Base-by-base conservation (phyloP, 108 stramenopile genomes). In the Fistulifera solaris region DNA sequence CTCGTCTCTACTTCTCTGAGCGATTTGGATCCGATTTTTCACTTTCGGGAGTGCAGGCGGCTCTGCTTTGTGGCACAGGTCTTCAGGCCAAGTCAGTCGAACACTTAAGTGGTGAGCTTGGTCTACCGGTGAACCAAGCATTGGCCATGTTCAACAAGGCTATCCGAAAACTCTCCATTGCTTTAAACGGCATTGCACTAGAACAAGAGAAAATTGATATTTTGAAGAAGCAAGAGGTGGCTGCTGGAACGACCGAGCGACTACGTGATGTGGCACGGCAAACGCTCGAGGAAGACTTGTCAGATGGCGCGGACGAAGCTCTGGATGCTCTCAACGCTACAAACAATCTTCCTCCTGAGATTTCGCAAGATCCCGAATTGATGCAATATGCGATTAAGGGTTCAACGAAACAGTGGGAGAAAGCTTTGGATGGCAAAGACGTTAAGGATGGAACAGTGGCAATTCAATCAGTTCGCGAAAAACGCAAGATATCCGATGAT, bases 71-170 rank as follows among this genome's bases (percentile, higher is more conserved):
- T 56, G 94, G 87, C 12, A 72, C 94, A 45, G 94, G 94, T 1
- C 56, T 96, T 1, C 97, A 96, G 71, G 73, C 72, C 65, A 80
- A 78, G 46, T 75, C 58, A 28, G 86, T 98, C 2, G 91, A 94
- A 27, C 65, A 65, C 21, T 46, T 98, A 27, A 83, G 71, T 7
- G 40, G 52, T 17, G 97, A 98, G 62, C 54, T 95, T 23, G 85
- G 80, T 21, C 70, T 95, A 51, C 97, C 97, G 10, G 60, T 75
- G 17, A 89, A 87, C 43, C 94, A 96, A 63, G 78, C 94, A 5
- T 51, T 98, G 28, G 97, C 97, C 45, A 90, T 96, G 83, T 98
- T 96, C 70, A 98, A 98, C 70, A 98, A 98, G 70, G 84, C 89
- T 6, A 66, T 97, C 10, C 75, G 91, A 38, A 97, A 97, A 67